Percentiles rank a stretch among this genome's conserved stretches.
Conservation (phyloP, 1,284 basidiomycete genomes). For the Grifola frondosa region DNA sequence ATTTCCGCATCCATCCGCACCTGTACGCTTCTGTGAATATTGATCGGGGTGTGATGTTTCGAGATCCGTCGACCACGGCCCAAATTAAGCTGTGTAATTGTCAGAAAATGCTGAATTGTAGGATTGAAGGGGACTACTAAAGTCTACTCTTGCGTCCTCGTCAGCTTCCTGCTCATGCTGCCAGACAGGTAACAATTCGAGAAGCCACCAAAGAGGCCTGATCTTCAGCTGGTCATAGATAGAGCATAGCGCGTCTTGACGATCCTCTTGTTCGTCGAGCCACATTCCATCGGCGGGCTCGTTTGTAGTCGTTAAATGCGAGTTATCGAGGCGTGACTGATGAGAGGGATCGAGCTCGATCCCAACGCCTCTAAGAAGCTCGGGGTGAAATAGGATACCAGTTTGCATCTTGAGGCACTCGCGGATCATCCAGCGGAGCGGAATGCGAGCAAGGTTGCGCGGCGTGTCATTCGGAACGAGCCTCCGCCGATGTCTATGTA, state of each 20-base stretch:
- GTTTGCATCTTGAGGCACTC: constrained; percentile 45
- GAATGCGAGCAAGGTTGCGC: constrained; percentile 56
- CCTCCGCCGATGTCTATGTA: constrained; percentile 51
- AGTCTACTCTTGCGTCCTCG: constrained; percentile 33
- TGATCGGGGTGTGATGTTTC: constrained; percentile 30
- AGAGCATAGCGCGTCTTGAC: constrained; percentile 5
- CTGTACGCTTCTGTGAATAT: constrained; percentile 52
- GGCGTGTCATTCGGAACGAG: constrained; percentile 48
- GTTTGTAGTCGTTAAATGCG: too few relatives aligned
- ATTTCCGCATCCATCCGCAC: constrained; percentile 42
- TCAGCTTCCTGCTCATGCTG: constrained; percentile 39
- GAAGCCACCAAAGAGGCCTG: constrained; percentile 1
- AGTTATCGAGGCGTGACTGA: too few relatives aligned
- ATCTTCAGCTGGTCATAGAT: constrained; percentile 6
- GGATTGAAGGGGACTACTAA: constrained; percentile 36
- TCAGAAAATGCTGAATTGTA: not conserved
- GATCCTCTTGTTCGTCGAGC: too few relatives aligned
- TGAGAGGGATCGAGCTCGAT: constrained; percentile 47
- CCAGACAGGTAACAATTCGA: constrained; percentile 10
- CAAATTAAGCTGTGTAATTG: constrained; percentile 45
- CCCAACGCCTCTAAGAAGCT: constrained; percentile 45
- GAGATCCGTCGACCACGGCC: constrained; percentile 47
- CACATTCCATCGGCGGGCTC: too few relatives aligned
- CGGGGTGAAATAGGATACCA: constrained; percentile 39
- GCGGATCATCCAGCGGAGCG: constrained; percentile 71